phyloP scores from a whole-genome alignment of 345 rosid genomes.

The Anacardium occidentale region DNA sequence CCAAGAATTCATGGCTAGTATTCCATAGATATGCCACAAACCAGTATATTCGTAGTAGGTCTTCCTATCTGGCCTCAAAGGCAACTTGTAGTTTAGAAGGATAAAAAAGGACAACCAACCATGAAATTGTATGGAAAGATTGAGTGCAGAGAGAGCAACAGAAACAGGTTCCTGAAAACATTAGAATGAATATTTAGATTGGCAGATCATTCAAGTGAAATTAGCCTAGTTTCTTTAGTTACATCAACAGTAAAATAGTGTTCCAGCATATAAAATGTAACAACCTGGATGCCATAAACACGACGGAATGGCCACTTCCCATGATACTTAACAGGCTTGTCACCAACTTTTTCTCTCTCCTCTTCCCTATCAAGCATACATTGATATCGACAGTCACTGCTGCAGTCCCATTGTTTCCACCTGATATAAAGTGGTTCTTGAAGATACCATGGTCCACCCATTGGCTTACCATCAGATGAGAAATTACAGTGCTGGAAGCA shows the following conservation, averaged over 20 bases:
- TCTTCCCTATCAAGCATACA: slow-evolving; percentile 89
- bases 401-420: slow-evolving; percentile 97
- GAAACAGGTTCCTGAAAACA: slow-evolving; percentile 73
- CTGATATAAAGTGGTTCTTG: slow-evolving; percentile 81
- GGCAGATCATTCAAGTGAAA: neutral
- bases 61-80: slow-evolving; percentile 57
- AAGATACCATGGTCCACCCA: slow-evolving; percentile 79
- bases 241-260: neutral
- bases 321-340: slow-evolving; percentile 71
- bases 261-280: neutral
- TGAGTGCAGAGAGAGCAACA: slow-evolving; percentile 76
- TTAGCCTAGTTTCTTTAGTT: neutral
- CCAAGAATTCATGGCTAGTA: slow-evolving; percentile 81
- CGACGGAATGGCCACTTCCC: slow-evolving; percentile 89
- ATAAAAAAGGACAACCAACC: slow-evolving; percentile 90
- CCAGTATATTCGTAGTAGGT: slow-evolving; percentile 74
- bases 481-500: slow-evolving; percentile 91
- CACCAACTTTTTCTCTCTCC: slow-evolving; percentile 62
- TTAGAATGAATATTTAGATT: slow-evolving; percentile 6
- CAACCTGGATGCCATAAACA: slow-evolving; percentile 75
- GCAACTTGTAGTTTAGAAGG: slow-evolving; percentile 76
- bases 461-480: slow-evolving; percentile 77
- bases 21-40: slow-evolving; percentile 68
- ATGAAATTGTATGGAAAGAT: slow-evolving; percentile 78
- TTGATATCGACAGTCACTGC: slow-evolving; percentile 59